phyloP scores from a whole-genome alignment of 2,329 filamentous ascomycete genomes.

The Calonectria montana region DNA sequence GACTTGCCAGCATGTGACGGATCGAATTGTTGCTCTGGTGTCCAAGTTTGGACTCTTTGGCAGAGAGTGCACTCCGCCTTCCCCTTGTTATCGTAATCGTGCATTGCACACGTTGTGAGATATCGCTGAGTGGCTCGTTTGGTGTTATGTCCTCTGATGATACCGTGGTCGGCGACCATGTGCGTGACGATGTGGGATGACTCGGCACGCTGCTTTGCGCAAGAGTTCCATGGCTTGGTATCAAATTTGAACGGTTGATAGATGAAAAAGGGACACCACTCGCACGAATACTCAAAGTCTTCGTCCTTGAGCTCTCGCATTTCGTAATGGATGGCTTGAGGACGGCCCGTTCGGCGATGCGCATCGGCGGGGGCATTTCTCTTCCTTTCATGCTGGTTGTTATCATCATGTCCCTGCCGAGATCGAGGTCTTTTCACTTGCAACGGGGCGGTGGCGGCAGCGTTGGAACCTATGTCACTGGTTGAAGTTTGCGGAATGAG shows the following conservation, averaged over 20 bases:
- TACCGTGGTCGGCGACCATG: slow-evolving; percentile 37
- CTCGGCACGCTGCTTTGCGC: slow-evolving; percentile 19
- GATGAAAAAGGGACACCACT: slow-evolving; percentile 14
- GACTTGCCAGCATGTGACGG: slow-evolving; percentile 23
- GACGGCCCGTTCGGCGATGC: neutral
- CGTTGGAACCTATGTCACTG: neutral
- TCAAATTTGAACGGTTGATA: slow-evolving; percentile 6
- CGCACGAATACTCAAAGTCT: slow-evolving; percentile 17
- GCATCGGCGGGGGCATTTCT: neutral
- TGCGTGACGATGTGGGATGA: slow-evolving; percentile 39
- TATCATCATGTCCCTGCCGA: neutral
- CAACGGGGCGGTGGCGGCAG: neutral
- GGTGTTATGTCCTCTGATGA: slow-evolving; percentile 32
- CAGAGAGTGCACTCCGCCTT: slow-evolving; percentile 32
- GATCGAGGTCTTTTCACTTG: neutral
- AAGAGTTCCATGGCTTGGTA: slow-evolving; percentile 16
- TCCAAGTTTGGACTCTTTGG: slow-evolving; percentile 28
- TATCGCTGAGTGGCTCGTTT: slow-evolving; percentile 29
- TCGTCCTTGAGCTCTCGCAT: neutral
- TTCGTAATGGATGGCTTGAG: neutral
- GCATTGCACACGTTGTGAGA: slow-evolving; percentile 25
- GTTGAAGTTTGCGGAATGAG: neutral
- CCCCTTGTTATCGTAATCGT: slow-evolving; percentile 23
- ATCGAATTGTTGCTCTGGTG: slow-evolving; percentile 17
- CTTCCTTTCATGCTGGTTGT: neutral